phyloP scores from a whole-genome alignment of 192 early-diverging fungal species.

The Pilaira anomala region DNA sequence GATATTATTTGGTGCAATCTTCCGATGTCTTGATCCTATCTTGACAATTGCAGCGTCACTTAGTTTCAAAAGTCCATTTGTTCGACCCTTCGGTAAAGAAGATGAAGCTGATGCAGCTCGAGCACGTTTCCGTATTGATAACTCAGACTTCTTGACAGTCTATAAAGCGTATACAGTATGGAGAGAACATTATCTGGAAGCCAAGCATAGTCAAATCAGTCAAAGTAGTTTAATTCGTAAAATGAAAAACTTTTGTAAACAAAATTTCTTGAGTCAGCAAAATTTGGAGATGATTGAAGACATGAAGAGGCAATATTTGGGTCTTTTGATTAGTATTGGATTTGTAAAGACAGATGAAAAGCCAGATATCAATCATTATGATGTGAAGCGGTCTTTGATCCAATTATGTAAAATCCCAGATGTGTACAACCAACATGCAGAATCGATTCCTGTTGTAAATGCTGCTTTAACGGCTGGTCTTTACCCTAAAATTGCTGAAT shows the following conservation, averaged over 20 bases:
- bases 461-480: slow-evolving; percentile 78
- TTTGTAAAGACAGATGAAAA: slow-evolving; percentile 35
- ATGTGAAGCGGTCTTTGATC: slow-evolving; percentile 4
- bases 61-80: slow-evolving; percentile 44
- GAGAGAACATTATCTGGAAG: slow-evolving; percentile 34
- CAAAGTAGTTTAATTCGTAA: not conserved
- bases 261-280: slow-evolving; percentile 50
- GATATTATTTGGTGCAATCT: slow-evolving; percentile 62
- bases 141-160: slow-evolving; percentile 52
- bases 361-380: slow-evolving; percentile 5
- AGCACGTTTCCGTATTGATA: slow-evolving; percentile 39
- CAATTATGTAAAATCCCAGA: slow-evolving; percentile 39
- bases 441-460: slow-evolving; percentile 56
- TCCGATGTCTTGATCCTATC: slow-evolving; percentile 60
- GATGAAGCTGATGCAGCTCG: slow-evolving; percentile 45
- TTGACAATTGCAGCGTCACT: slow-evolving; percentile 59
- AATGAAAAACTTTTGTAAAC: slow-evolving; percentile 43
- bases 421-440: slow-evolving; percentile 40
- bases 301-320: slow-evolving; percentile 54
- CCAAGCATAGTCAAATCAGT: slow-evolving; percentile 5
- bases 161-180: slow-evolving; percentile 52
- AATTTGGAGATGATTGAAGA: slow-evolving; percentile 55
- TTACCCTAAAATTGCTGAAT: slow-evolving; percentile 70
- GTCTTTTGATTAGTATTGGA: slow-evolving; percentile 46
- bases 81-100: slow-evolving; percentile 51